phyloP scores from a whole-genome alignment of 1,139 yeast genomes.

The Geotrichum histeridarum region DNA sequence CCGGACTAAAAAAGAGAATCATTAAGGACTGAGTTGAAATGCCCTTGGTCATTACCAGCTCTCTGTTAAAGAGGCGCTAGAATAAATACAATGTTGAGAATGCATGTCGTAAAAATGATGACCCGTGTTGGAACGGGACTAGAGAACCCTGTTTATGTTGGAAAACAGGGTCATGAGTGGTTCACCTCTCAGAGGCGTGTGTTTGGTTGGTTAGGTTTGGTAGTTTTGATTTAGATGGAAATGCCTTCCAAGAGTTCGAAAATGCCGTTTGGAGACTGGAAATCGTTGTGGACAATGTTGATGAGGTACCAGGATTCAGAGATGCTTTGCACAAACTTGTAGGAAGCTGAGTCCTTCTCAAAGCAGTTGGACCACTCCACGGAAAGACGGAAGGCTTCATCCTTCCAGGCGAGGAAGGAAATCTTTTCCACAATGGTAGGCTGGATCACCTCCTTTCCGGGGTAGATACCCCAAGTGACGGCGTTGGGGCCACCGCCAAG shows the following conservation, averaged over 20 bases:
- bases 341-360: constrained; percentile 35
- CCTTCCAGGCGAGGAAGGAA: constrained; percentile 93
- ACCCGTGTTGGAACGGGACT: constrained; percentile 6
- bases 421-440: constrained; percentile 90
- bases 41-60: constrained; percentile 2
- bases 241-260: constrained; percentile 33
- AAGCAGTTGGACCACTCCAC: constrained; percentile 66
- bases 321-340: constrained; percentile 46
- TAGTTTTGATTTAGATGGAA: background rate
- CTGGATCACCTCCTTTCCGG: constrained; percentile 84
- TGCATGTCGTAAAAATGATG: constrained; percentile 17
- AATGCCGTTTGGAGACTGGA: constrained; percentile 36
- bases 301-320: constrained; percentile 65
- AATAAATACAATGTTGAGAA: constrained; percentile 18
- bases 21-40: constrained; percentile 6
- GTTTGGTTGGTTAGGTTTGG: background rate
- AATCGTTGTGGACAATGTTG: constrained; percentile 89
- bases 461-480: constrained; percentile 97
- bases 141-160: constrained; percentile 15
- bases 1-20: background rate
- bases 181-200: too few relatives aligned
- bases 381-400: constrained; percentile 81
- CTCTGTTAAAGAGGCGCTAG: background rate
- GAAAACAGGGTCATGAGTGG: constrained; percentile 14
- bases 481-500: constrained; percentile 78